A percentile compares a stretch with the other conserved stretches of the same genome.
Evolutionary conservation across 2,329 filamentous ascomycete genomes (phyloP).

Genomic region (Rutstroemia sp.): DNA sequence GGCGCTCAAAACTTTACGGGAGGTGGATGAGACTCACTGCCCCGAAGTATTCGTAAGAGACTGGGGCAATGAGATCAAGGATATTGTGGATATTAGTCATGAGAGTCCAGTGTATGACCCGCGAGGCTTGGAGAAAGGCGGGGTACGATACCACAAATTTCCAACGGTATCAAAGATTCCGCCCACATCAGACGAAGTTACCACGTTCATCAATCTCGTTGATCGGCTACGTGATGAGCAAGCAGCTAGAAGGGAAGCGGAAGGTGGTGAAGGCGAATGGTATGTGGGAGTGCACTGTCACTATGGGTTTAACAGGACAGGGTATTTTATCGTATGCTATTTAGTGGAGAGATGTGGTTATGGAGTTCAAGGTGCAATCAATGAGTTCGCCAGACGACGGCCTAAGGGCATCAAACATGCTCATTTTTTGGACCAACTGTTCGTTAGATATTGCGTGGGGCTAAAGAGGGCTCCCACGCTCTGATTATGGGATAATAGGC

Average conservation of each 20-base stretch:
- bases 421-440: slow-evolving; percentile 80
- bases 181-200: slow-evolving; percentile 48
- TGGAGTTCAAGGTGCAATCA: slow-evolving; percentile 67
- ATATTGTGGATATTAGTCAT: slow-evolving; percentile 85
- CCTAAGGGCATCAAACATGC: slow-evolving; percentile 82
- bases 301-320: slow-evolving; percentile 87
- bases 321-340: slow-evolving; percentile 85
- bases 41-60: slow-evolving; percentile 62
- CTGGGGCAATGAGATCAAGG: slow-evolving; percentile 61
- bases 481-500: slow-evolving; percentile 11
- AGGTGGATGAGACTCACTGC: slow-evolving; percentile 77
- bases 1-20: slow-evolving; percentile 87
- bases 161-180: slow-evolving; percentile 89
- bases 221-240: slow-evolving; percentile 53
- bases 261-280: slow-evolving; percentile 33
- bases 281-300: slow-evolving; percentile 86
- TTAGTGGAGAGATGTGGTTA: slow-evolving; percentile 75
- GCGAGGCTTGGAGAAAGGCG: slow-evolving; percentile 54
- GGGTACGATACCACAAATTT: slow-evolving; percentile 74
- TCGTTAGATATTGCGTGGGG: slow-evolving; percentile 61
- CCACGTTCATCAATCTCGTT: slow-evolving; percentile 47
- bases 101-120: slow-evolving; percentile 88
- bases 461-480: slow-evolving; percentile 26
- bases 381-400: slow-evolving; percentile 64
- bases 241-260: slow-evolving; percentile 36